phyloP scores from a whole-genome alignment of 345 rosid genomes.

The Excoecaria cochinchinensis region DNA sequence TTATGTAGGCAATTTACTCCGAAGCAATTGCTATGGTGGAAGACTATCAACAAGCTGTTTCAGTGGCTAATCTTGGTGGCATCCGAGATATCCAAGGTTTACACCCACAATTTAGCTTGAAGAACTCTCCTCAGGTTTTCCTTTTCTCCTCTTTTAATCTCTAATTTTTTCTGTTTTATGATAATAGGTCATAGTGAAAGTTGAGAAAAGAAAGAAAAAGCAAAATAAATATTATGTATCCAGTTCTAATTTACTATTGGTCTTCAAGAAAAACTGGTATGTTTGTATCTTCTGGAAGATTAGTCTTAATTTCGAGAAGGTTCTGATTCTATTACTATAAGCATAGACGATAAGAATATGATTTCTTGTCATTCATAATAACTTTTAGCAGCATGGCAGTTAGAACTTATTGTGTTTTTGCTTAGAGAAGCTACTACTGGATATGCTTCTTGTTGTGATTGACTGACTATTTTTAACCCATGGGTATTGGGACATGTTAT shows the following conservation, averaged over 20 bases:
- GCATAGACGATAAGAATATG: background rate
- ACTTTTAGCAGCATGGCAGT: background rate
- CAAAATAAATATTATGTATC: background rate
- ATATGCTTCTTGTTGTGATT: background rate
- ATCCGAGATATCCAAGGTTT: conserved; percentile 71
- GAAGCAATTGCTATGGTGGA: conserved; percentile 93
- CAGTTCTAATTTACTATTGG: background rate
- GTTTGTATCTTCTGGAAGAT: background rate
- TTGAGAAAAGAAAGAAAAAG: background rate
- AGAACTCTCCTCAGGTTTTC: conserved; percentile 51
- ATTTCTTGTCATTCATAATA: background rate
- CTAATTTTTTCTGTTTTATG: background rate
- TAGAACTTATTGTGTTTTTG: background rate
- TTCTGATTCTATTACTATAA: background rate
- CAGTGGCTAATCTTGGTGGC: conserved; percentile 67
- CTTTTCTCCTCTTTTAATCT: background rate
- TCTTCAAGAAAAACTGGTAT: background rate
- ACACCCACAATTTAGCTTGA: conserved; percentile 67
- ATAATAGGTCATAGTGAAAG: background rate
- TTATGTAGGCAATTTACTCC: conserved; percentile 67
- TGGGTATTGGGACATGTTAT: background rate
- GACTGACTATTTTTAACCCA: no score
- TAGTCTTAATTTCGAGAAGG: background rate
- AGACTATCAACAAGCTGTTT: conserved; percentile 86
- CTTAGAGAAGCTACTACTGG: background rate